Conservation (phyloP, 345 rosid species). For the Citrus hindsii region DNA sequence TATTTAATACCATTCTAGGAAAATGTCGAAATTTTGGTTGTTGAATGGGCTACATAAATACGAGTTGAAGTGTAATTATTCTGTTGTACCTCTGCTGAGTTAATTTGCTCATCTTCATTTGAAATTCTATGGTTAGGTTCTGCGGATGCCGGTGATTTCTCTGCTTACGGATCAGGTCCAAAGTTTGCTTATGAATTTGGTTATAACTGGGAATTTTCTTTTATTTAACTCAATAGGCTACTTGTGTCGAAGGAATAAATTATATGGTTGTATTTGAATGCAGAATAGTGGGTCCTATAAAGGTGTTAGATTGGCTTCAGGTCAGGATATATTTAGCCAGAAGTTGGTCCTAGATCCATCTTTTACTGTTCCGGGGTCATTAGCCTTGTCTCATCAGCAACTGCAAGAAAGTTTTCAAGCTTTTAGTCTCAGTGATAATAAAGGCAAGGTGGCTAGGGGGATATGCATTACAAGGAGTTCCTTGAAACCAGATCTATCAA, state of each 20-base stretch:
- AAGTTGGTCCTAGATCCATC: conserved; percentile 80
- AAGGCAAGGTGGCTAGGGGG: conserved; percentile 71
- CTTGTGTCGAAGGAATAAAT: conserved; percentile 2
- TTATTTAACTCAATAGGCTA: not conserved
- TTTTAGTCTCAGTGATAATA: conserved; percentile 33
- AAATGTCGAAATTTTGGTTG: not conserved
- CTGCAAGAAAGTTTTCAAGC: conserved; percentile 29
- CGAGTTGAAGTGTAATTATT: not conserved
- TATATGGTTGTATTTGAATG: conserved; percentile 13
- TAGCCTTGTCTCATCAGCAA: conserved; percentile 26
- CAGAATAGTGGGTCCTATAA: conserved; percentile 60
- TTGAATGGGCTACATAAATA: not conserved
- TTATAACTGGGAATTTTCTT: not conserved
- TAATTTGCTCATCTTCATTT: conserved; percentile 9
- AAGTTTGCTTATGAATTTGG: conserved; percentile 11
- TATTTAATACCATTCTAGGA: not conserved
- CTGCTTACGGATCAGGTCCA: conserved; percentile 68
- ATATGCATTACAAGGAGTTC: conserved; percentile 72
- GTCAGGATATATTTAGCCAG: conserved; percentile 75
- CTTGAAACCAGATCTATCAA: conserved; percentile 57
- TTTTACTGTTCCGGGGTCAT: conserved; percentile 32
- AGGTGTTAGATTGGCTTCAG: conserved; percentile 86
- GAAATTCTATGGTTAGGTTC: conserved; percentile 50
- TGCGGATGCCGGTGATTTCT: conserved; percentile 79
- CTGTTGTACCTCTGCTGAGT: not conserved